Evolutionary conservation across 148 eudicot genomes (phyloP).

Genomic region (Chenopodium quinoa): DNA sequence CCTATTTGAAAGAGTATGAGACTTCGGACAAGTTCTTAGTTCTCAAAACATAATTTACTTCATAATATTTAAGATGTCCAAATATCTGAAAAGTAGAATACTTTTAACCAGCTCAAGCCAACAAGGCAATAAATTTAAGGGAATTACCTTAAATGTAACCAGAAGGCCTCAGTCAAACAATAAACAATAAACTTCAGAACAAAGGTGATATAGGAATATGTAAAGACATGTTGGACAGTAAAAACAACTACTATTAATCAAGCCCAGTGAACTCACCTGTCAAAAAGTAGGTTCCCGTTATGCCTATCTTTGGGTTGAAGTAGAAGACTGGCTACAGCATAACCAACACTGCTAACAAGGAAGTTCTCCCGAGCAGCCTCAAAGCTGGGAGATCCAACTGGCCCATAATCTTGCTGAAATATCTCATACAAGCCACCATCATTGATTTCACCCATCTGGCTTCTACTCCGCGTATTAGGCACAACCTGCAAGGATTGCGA

Average conservation of each 20-base stretch:
- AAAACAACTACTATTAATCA: not conserved
- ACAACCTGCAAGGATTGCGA: constrained; percentile 60
- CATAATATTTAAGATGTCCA: not conserved
- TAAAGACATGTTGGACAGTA: not conserved
- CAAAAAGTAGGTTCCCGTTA: constrained; percentile 96
- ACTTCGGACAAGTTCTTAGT: too few relatives aligned
- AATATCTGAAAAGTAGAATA: not conserved
- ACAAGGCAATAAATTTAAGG: not conserved
- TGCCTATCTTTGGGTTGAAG: constrained; percentile 99
- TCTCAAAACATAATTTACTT: not conserved
- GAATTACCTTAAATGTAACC: not conserved
- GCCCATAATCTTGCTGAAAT: constrained; percentile 95
- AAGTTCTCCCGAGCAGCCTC: constrained; percentile 97
- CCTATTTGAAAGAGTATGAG: too few relatives aligned
- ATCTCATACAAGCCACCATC: constrained; percentile 99
- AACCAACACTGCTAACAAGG: constrained; percentile 96
- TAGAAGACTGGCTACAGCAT: constrained; percentile 96
- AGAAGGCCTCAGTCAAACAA: not conserved
- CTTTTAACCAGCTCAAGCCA: not conserved
- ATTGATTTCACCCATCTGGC: constrained; percentile 99
- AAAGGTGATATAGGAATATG: not conserved
- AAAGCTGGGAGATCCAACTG: constrained; percentile 86
- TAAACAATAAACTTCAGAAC: not conserved
- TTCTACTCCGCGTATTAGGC: constrained; percentile 93
- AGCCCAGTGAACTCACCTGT: constrained; percentile 51